These are phyloP conservation scores for Ilex aquifolium DNA, from an alignment of 257 asterid species.

Conservation along the genomic window DNA sequence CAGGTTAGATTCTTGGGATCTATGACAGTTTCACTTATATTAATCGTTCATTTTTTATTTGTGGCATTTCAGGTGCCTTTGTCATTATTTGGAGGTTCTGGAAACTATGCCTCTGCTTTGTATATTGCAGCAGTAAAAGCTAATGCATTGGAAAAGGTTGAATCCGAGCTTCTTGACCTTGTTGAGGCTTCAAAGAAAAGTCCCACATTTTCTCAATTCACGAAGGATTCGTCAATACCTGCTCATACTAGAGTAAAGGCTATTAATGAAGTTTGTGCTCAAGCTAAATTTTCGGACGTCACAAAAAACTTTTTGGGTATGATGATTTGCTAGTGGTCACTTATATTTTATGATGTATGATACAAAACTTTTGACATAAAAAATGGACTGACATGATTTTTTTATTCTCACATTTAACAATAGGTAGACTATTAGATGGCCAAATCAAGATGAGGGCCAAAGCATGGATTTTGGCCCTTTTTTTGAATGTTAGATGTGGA, in stretches of 20 bases:
- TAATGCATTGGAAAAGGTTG: slow-evolving; percentile 74
- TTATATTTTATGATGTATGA: too few species aligned
- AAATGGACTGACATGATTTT: too few species aligned
- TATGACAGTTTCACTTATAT: slow-evolving; percentile 6
- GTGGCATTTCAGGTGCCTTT: slow-evolving; percentile 60
- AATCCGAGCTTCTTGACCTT: slow-evolving; percentile 62
- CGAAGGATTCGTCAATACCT: slow-evolving; percentile 69
- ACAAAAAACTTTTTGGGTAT: slow-evolving; percentile 73
- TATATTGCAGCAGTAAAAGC: slow-evolving; percentile 81
- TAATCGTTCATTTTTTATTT: slow-evolving; percentile 5
- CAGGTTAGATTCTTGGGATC: not conserved
- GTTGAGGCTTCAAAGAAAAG: slow-evolving; percentile 75
- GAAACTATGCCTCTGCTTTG: slow-evolving; percentile 89
- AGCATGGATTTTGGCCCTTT: too few species aligned
- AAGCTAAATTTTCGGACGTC: slow-evolving; percentile 59
- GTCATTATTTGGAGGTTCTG: slow-evolving; percentile 74
- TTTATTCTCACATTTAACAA: too few species aligned
- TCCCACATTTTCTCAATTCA: slow-evolving; percentile 68
- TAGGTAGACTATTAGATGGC: too few species aligned
- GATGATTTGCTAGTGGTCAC: not conserved
- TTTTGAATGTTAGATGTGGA: too few species aligned
- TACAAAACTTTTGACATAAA: too few species aligned
- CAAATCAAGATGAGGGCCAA: too few species aligned
- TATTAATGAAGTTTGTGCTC: slow-evolving; percentile 43
- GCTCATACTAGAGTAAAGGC: slow-evolving; percentile 64